Evolutionary conservation across 352 stramenopile genomes (phyloP), one percentile per base, ranked within the genome.

Genomic region (Peronosclerospora sorghi): DNA sequence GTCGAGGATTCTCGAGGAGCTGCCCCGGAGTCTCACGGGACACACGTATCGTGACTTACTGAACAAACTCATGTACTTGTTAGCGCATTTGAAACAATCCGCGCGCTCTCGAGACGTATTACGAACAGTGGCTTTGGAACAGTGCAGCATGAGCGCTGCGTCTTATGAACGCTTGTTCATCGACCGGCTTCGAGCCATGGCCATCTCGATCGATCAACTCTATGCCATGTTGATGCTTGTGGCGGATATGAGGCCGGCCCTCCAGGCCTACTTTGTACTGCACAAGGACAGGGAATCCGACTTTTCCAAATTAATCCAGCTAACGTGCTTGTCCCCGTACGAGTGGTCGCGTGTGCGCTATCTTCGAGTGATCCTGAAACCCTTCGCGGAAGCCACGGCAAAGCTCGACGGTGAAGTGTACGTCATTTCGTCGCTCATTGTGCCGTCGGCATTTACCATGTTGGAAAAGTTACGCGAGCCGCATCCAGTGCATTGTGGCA

Each of bases 41-140:
- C 74, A 86, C 41, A 83, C 65, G 0, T 67, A 82, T 38, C 71
- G 65, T 13, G 74, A 86, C 32, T 46, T 86, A 2, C 56, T 86
- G 9, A 56, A 70, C 41, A 86, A 86, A 39, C 52, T 80, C 12
- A 59, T 84, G 32, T 72, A 82, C 41, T 21, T 86, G 17, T 21
- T 83, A 27, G 74, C 71, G 9, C 74, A 86, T 43, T 72, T 84
- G 27, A 86, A 86, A 45, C 56, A 79, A 37, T 78, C 67, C 0
- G 43, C 56, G 20, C 54, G 27, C 4, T 78, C 71, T 7, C 62
- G 72, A 19, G 32, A 30, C 7, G 62, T 82, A 12, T 46, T 86
- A 26, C 59, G 56, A 15, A 64, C 50, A 23, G 54, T 86, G 13
- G 56, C 73, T 17, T 15, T 83, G 9, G 58, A 71, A 5, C 61